phyloP scores from a whole-genome alignment of 345 rosid genomes.

The Salix koriyanagi region DNA sequence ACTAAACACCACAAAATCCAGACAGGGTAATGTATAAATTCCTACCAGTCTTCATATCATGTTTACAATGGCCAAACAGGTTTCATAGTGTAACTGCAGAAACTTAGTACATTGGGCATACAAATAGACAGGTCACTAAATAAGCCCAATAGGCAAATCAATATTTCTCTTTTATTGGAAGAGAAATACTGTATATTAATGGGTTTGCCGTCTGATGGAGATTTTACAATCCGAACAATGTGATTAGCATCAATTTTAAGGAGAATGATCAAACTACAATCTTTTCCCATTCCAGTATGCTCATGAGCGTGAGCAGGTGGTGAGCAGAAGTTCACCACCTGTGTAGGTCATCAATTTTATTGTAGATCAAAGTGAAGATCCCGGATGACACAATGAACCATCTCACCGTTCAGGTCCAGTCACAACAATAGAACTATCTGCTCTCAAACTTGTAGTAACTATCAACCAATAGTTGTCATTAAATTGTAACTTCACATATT shows the following conservation, averaged over 20 bases:
- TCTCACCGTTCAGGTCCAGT: too few species aligned
- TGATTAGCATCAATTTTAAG: background rate
- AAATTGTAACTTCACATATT: too few species aligned
- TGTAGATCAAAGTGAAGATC: slow-evolving; percentile 20
- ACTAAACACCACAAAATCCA: background rate
- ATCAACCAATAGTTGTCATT: too few species aligned
- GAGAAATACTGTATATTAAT: background rate
- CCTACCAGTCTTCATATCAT: background rate
- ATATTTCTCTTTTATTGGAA: background rate
- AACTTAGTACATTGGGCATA: background rate
- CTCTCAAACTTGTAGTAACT: too few species aligned
- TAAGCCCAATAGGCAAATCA: background rate
- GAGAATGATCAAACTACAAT: slow-evolving; percentile 6
- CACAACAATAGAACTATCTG: too few species aligned
- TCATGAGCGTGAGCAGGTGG: slow-evolving; percentile 6
- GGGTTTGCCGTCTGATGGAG: background rate
- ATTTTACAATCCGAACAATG: background rate
- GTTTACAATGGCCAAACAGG: background rate
- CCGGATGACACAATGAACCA: too few species aligned
- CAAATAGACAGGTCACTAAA: background rate
- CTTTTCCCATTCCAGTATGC: slow-evolving; percentile 8
- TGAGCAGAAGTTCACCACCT: slow-evolving; percentile 20
- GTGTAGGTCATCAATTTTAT: slow-evolving; percentile 1
- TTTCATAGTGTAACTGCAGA: background rate
- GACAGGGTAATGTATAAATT: background rate